phyloP scores from a whole-genome alignment of 2,329 filamentous ascomycete species.

The Cyclaneusma minus region DNA sequence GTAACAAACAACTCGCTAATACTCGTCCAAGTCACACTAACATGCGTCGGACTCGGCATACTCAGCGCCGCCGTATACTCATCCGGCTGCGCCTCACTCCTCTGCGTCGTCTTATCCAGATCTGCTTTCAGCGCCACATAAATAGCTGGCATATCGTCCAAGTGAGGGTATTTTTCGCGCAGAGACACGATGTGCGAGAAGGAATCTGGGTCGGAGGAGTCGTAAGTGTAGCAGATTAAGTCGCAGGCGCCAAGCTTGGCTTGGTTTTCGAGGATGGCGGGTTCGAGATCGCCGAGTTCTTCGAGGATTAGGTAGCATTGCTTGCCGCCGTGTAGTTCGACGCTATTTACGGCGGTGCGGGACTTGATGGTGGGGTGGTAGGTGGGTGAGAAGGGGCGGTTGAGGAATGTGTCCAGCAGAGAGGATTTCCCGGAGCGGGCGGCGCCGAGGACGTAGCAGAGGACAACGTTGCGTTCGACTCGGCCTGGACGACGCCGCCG shows the following conservation, averaged over 20 bases:
- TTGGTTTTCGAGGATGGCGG: conserved; percentile 83
- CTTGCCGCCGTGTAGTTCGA: conserved; percentile 88
- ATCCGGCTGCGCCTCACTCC: conserved; percentile 80
- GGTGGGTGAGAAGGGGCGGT: conserved; percentile 65
- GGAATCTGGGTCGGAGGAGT: conserved; percentile 91
- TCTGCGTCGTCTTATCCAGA: conserved; percentile 90
- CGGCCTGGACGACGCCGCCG: conserved; percentile 65
- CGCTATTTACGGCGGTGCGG: conserved; percentile 84
- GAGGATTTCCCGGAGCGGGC: conserved; percentile 81
- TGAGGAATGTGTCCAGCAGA: conserved; percentile 80
- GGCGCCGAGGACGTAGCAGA: conserved; percentile 83
- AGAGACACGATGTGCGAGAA: conserved; percentile 83
- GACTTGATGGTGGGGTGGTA: conserved; percentile 94
- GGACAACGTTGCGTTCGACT: conserved; percentile 85
- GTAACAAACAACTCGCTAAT: conserved; percentile 89
- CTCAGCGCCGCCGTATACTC: conserved; percentile 73
- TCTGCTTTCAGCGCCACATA: conserved; percentile 93
- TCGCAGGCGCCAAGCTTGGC: conserved; percentile 86
- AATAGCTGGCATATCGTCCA: conserved; percentile 80
- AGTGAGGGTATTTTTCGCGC: conserved; percentile 61
- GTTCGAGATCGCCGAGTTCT: conserved; percentile 89
- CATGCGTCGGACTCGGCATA: conserved; percentile 85
- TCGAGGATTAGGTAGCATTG: conserved; percentile 95
- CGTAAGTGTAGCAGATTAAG: conserved; percentile 87
- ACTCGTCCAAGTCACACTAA: conserved; percentile 86